phyloP scores from a whole-genome alignment of 495 filamentous ascomycete genomes.

The Astrothelium subdiscretum region DNA sequence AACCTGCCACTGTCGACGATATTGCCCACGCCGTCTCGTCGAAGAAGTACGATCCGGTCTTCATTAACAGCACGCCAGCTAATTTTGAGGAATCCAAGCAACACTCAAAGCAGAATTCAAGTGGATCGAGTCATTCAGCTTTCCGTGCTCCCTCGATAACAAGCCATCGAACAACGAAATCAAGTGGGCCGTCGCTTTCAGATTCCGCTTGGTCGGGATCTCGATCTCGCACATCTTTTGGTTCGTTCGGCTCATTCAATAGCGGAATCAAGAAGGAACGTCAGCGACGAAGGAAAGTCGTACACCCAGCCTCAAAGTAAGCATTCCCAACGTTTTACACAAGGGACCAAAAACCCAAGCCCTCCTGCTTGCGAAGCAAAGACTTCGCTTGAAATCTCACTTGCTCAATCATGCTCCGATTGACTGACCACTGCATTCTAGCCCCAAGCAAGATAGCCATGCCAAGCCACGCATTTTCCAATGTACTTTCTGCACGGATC shows the following conservation, averaged over 20 bases:
- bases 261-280: conserved; percentile 50
- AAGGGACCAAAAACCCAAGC: neutral
- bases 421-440: neutral
- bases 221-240: conserved; percentile 42
- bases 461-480: conserved; percentile 49
- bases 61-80: neutral
- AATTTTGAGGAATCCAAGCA: neutral
- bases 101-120: neutral
- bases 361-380: neutral
- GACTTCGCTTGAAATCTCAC: neutral
- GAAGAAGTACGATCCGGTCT: conserved; percentile 1
- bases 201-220: conserved; percentile 56
- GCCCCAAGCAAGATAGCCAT: conserved; percentile 18
- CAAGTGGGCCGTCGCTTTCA: conserved; percentile 36
- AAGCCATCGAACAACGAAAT: conserved; percentile 59
- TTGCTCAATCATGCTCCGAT: neutral
- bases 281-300: conserved; percentile 46
- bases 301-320: conserved; percentile 35
- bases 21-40: conserved; percentile 62
- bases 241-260: conserved; percentile 53
- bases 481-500: conserved; percentile 75
- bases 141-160: conserved; percentile 59
- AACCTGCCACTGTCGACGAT: conserved; percentile 67
- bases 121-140: conserved; percentile 14
- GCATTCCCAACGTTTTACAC: neutral